Base-by-base conservation (phyloP, 352 stramenopile species). In the Pythium pectinolyticum region DNA sequence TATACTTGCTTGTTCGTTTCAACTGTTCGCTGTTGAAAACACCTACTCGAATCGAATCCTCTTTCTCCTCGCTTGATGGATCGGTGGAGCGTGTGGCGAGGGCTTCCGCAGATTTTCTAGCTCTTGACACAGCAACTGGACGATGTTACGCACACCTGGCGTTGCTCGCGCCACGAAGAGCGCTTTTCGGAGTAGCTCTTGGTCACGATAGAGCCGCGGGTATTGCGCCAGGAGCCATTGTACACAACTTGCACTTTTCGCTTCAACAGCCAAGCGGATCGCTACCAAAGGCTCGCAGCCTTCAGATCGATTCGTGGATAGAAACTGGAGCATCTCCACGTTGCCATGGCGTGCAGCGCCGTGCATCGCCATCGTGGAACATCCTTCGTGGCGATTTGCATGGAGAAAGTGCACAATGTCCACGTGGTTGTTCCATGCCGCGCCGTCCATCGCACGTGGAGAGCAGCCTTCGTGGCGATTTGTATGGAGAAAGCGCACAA, bases 401-500 rank as follows among this genome's bases (percentile, higher is more conserved):
- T 66, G 47, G 34, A 66, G 48, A 43, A 58, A 66, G 12, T 46
- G 8, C 15, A 66, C 58, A 20, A 66, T 20, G 17, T 52, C 37
- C 2, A 57, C 46, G 47, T 66, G 47, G 14, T 54, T 54, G 10
- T 50, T 43, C n/a, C 20, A 39, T 5, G 58, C 58, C 17, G 58
- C 58, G 12, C 35, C 25, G 24, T 66, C 58, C 58, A 66, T 66
- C 6, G 58, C 58, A 15, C 22, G 35, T 9, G 7, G 20, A 22
- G 46, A 51, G 45, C 57, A 63, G 15, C 45, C 57, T 55, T 63
- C 57, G 14, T 17, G n/a, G 3, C 57, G 59, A 34, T 66, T 51
- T 4, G n/a, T 28, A 31, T 66, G 52, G 7, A 67, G 52, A 12
- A 61, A 67, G 10, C 14, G 30, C 6, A 67, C 31, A 5, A 67